Evolutionary conservation across 1,139 yeast genomes (phyloP).

Genomic region (Suzukiozyma palmioleophila): DNA sequence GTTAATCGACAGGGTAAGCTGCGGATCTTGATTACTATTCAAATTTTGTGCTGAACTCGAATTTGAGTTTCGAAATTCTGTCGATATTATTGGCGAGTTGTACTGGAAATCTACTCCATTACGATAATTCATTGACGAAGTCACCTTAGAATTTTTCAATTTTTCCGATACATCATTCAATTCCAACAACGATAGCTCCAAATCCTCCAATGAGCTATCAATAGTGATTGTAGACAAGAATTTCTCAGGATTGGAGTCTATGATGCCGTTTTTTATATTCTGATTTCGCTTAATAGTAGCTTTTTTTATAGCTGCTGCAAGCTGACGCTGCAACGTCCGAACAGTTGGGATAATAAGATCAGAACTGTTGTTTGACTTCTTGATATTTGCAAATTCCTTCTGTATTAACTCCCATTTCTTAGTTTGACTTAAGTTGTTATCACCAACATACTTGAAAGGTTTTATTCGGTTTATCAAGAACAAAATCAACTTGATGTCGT

Average conservation of each 20-base stretch:
- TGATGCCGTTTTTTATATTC: slow-evolving; percentile 8
- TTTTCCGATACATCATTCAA: slow-evolving; percentile 31
- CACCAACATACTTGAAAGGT: slow-evolving; percentile 38
- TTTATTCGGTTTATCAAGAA: slow-evolving; percentile 27
- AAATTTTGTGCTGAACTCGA: too few species aligned
- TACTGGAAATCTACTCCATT: slow-evolving; percentile 2
- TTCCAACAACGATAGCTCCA: slow-evolving; percentile 27
- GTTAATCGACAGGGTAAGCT: slow-evolving; percentile 1
- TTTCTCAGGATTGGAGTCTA: neutral
- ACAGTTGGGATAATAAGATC: slow-evolving; percentile 28
- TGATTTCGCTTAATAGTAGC: slow-evolving; percentile 18
- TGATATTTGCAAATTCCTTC: slow-evolving; percentile 19
- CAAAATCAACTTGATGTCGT: slow-evolving; percentile 28
- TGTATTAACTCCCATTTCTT: slow-evolving; percentile 36
- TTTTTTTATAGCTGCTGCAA: slow-evolving; percentile 31
- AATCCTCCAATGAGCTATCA: slow-evolving; percentile 20
- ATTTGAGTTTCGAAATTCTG: neutral
- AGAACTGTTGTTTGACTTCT: slow-evolving; percentile 10
- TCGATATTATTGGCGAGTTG: neutral
- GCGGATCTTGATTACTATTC: neutral
- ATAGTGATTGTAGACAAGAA: slow-evolving; percentile 10
- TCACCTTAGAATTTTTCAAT: slow-evolving; percentile 24
- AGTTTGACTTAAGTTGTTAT: slow-evolving; percentile 28
- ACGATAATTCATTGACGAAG: slow-evolving; percentile 1
- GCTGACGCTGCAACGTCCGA: slow-evolving; percentile 34